These are phyloP conservation scores for Penicillium sp. DNA, from an alignment of 2,329 filamentous ascomycete species.

Conservation along the genomic window DNA sequence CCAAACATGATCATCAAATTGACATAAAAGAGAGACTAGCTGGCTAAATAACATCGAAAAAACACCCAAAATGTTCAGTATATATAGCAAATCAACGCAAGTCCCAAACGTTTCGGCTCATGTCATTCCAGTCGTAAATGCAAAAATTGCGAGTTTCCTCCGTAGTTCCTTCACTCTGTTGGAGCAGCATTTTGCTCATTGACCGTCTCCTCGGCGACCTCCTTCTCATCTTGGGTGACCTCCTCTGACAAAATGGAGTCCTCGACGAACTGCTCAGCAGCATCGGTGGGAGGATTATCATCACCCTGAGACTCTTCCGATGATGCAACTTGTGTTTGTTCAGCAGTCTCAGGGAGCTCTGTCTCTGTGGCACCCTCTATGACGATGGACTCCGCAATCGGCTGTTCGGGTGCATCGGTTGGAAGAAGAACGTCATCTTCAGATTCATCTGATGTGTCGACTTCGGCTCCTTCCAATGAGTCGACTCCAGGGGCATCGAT, in stretches of 20 bases:
- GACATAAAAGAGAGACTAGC: slow-evolving; percentile 7
- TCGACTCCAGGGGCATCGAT: neutral
- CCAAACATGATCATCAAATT: slow-evolving; percentile 5
- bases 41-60: slow-evolving; percentile 10
- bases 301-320: neutral
- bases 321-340: neutral
- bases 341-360: neutral
- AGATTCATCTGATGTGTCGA: too few species aligned
- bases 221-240: neutral
- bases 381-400: neutral
- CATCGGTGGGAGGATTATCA: neutral
- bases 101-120: slow-evolving; percentile 10
- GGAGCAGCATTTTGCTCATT: neutral
- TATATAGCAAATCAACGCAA: slow-evolving; percentile 3
- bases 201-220: neutral
- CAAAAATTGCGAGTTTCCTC: neutral
- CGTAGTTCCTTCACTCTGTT: neutral
- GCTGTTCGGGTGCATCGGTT: neutral
- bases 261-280: neutral
- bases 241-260: neutral
- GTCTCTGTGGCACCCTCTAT: neutral
- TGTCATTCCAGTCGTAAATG: slow-evolving; percentile 21
- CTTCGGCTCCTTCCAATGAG: neutral
- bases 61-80: slow-evolving; percentile 7
- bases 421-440: neutral